Evolutionary conservation across 345 rosid genomes (phyloP).

Genomic region (Citrus sp.): DNA sequence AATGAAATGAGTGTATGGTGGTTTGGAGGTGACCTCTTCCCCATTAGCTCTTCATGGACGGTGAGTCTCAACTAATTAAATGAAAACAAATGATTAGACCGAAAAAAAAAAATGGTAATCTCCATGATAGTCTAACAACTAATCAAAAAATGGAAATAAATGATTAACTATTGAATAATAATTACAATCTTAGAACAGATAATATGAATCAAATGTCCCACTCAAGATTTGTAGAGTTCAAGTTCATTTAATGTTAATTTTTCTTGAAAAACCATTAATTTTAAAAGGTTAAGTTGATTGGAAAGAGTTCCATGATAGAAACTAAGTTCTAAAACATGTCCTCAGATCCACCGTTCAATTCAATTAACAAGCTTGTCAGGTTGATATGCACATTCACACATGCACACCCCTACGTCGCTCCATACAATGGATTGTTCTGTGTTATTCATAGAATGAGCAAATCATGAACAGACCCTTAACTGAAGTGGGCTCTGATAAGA

Average conservation of each 20-base stretch:
- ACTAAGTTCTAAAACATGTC: no score
- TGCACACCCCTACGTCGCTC: no score
- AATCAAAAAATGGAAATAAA: no score
- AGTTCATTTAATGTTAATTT: not conserved
- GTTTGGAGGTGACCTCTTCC: not conserved
- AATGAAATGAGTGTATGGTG: not conserved
- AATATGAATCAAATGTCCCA: not conserved
- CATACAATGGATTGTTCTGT: no score
- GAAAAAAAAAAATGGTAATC: not conserved
- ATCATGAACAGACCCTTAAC: not conserved
- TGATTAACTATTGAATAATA: not conserved
- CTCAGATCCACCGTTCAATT: no score
- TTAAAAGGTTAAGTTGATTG: no score
- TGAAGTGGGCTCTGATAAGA: not conserved
- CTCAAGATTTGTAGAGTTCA: not conserved
- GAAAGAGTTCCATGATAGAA: no score
- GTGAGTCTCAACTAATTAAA: not conserved
- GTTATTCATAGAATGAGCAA: not conserved
- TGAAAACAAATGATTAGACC: not conserved
- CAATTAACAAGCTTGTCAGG: no score
- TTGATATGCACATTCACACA: no score
- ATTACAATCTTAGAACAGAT: not conserved
- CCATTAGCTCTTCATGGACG: not conserved
- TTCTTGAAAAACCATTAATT: no score
- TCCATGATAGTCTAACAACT: not conserved